A percentile compares a stretch with the other conserved stretches of the same genome.
Evolutionary conservation across 768 basidiomycete genomes (phyloP).

Genomic region (Gymnopilus dilepis): DNA sequence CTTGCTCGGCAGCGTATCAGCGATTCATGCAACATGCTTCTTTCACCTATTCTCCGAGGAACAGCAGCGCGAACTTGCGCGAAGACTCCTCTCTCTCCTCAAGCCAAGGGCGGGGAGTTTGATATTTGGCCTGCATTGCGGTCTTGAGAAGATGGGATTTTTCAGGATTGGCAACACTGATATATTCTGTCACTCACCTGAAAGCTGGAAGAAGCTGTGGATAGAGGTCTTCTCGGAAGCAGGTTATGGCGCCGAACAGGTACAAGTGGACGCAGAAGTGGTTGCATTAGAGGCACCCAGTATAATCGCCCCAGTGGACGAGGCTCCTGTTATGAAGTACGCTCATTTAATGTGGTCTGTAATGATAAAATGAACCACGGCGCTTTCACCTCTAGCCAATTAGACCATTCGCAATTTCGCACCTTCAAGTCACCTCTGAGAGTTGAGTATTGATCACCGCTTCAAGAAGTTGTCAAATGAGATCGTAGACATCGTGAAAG

Average conservation of each 20-base stretch:
- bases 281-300: background rate
- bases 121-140: conserved; percentile 42
- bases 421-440: too few species aligned
- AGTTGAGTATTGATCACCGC: too few species aligned
- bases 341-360: background rate
- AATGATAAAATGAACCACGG: background rate
- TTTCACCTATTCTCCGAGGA: conserved; percentile 40
- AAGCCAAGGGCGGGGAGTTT: conserved; percentile 35
- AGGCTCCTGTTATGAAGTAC: background rate
- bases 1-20: conserved; percentile 47
- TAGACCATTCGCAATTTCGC: too few species aligned
- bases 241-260: conserved; percentile 23
- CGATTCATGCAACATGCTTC: conserved; percentile 42
- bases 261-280: background rate
- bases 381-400: too few species aligned
- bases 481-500: too few species aligned
- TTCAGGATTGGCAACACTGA: background rate
- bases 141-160: conserved; percentile 32
- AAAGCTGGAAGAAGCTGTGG: conserved; percentile 39
- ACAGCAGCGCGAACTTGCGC: conserved; percentile 32
- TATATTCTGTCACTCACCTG: conserved; percentile 43
- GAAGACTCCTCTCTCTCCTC: conserved; percentile 24
- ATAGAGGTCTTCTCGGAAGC: conserved; percentile 22
- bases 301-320: background rate
- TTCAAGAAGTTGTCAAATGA: too few species aligned